phyloP scores from a whole-genome alignment of 2,329 filamentous ascomycete species.

The Teratosphaeria nubilosa region DNA sequence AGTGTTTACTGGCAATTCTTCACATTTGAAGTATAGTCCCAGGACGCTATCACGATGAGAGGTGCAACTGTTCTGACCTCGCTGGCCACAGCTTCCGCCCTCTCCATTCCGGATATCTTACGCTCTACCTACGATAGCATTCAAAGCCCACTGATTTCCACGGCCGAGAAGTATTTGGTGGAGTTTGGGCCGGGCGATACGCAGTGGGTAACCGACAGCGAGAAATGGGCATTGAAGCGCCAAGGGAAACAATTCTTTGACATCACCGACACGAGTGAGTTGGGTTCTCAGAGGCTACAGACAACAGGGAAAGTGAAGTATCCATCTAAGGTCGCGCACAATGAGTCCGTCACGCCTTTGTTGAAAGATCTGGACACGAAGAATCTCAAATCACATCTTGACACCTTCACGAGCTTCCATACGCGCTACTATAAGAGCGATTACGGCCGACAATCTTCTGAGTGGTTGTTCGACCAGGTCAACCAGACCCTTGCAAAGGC shows the following conservation, averaged over 20 bases:
- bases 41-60: slow-evolving; percentile 5
- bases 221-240: slow-evolving; percentile 84
- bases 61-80: neutral
- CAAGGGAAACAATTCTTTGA: slow-evolving; percentile 87
- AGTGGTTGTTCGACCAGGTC: slow-evolving; percentile 74
- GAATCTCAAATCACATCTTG: slow-evolving; percentile 67
- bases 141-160: slow-evolving; percentile 19
- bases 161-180: slow-evolving; percentile 56
- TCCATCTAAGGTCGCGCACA: slow-evolving; percentile 55
- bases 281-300: slow-evolving; percentile 1
- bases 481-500: slow-evolving; percentile 59
- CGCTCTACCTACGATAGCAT: slow-evolving; percentile 1
- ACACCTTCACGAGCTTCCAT: slow-evolving; percentile 68
- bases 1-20: neutral
- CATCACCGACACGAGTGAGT: slow-evolving; percentile 65
- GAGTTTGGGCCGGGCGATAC: slow-evolving; percentile 77
- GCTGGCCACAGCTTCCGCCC: slow-evolving; percentile 5
- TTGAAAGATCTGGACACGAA: slow-evolving; percentile 60
- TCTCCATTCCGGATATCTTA: slow-evolving; percentile 6
- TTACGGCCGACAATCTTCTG: slow-evolving; percentile 71
- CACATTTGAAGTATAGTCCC: neutral
- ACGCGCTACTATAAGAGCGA: slow-evolving; percentile 74
- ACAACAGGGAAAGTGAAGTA: slow-evolving; percentile 45
- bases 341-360: slow-evolving; percentile 57
- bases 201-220: slow-evolving; percentile 80